A percentile compares a stretch with the other conserved stretches of the same genome.
Conservation (phyloP, 257 asterid genomes). For the Eucommia ulmoides region DNA sequence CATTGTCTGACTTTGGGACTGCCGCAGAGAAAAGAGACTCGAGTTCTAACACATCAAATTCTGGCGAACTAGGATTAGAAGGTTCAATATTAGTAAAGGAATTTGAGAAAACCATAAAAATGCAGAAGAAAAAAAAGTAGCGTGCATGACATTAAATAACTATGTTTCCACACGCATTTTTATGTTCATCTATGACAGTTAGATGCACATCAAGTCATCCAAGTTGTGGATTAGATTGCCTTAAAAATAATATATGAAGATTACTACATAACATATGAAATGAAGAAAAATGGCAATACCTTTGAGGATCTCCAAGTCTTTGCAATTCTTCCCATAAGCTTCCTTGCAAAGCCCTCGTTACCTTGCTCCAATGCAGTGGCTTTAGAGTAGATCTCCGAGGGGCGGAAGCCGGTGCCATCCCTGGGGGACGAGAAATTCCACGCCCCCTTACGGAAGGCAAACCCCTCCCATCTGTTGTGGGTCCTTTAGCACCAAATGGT, state of each 20-base stretch:
- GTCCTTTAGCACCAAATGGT: slow-evolving; percentile 53
- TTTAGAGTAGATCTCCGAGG: slow-evolving; percentile 73
- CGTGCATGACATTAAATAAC: no score
- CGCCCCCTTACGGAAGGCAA: slow-evolving; percentile 65
- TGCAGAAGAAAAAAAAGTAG: no score
- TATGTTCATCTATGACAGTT: neutral
- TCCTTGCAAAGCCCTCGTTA: slow-evolving; percentile 91
- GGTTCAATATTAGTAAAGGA: slow-evolving; percentile 15
- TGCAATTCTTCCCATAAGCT: slow-evolving; percentile 99
- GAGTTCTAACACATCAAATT: slow-evolving; percentile 86
- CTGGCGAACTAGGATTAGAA: slow-evolving; percentile 58
- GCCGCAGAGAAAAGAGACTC: slow-evolving; percentile 91
- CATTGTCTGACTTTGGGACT: slow-evolving; percentile 66
- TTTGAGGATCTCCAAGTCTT: slow-evolving; percentile 79
- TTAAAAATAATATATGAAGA: neutral
- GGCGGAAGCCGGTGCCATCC: slow-evolving; percentile 29
- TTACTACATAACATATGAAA: neutral
- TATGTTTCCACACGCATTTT: no score
- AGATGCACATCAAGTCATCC: neutral
- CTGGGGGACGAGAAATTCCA: slow-evolving; percentile 51
- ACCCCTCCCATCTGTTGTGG: slow-evolving; percentile 51
- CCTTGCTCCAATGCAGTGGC: slow-evolving; percentile 99
- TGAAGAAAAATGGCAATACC: slow-evolving; percentile 29
- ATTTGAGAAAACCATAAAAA: no score
- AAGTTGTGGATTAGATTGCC: neutral